Evolutionary conservation across 176 grass and related monocot genomes (phyloP), one percentile per base, ranked within the genome.

Genomic region (Lolium perenne): DNA sequence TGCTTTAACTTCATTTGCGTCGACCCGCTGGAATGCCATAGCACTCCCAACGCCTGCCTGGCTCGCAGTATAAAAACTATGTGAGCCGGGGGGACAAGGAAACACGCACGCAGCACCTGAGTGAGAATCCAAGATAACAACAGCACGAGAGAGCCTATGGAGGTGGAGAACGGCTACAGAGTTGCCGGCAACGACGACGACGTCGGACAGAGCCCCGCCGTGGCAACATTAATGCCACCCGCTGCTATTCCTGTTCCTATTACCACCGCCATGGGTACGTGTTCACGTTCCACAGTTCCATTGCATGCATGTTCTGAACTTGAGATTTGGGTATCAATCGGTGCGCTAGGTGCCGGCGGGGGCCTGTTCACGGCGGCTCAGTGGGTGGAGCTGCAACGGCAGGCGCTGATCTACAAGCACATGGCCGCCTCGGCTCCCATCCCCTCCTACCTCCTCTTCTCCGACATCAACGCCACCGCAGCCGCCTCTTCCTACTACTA

Each of bases 391-490:
- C 64, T 91, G 64, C 79, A 91, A 13, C 59, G 74, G 32, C 89
- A 91, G 65, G 86, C 89, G 9, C 68, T 91, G 53, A 87, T 91
- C 84, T 91, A 83, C 63, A 87, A 84, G 40, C 79, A 87, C 58
- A 87, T 91, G 84, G 75, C 40, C 0, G 67, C 84, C 0, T 81
- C 71, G 4, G 10, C 77, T 10, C 89, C 89, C n/a, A 85, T 91
- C 23, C 89, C 89, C 11, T 55, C 84, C 7, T 76, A 87, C 84
- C 89, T 91, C 63, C 59, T 87, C 72, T 32, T 40, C 60, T 78
- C 86, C 58, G 77, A 46, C 45, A 59, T 71, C 46, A 20, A 58
- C 32, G 40, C 35, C 71, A 40, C 35, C 20, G 74, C 55, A 80
- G 45, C 61, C 12, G 23, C 38, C 5, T 20, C 71, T 1, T 26